Percentiles rank a stretch among this genome's conserved stretches.
Evolutionary conservation across 768 basidiomycete genomes (phyloP).

Genomic region (Mycena pura): DNA sequence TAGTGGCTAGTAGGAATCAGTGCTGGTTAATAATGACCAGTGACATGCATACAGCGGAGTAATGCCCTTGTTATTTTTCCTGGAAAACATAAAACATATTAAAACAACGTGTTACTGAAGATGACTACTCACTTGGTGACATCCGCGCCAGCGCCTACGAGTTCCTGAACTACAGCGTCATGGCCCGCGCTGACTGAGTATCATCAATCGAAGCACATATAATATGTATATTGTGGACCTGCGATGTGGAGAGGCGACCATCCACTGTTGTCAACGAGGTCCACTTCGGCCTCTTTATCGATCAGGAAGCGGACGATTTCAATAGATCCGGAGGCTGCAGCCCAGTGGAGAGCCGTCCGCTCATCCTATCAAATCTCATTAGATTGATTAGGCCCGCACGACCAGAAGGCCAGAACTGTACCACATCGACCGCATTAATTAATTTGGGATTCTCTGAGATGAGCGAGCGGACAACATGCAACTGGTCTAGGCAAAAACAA

Average conservation of each 20-base stretch:
- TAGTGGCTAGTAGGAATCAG: conserved; percentile 69
- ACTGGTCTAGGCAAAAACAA: conserved; percentile 54
- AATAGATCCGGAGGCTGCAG: conserved; percentile 73
- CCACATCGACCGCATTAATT: conserved; percentile 68
- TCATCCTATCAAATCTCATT: conserved; percentile 62
- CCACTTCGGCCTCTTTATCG: conserved; percentile 72
- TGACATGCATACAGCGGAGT: conserved; percentile 72
- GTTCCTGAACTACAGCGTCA: conserved; percentile 73
- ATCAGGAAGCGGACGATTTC: conserved; percentile 74
- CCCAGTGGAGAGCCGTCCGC: conserved; percentile 87
- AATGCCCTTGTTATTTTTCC: conserved; percentile 81
- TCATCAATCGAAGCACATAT: conserved; percentile 18
- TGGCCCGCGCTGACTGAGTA: conserved; percentile 80
- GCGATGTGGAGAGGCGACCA: conserved; percentile 87
- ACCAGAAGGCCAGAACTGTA: conserved; percentile 40
- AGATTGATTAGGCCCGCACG: not conserved
- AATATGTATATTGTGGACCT: conserved; percentile 50
- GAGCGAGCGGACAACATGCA: conserved; percentile 71
- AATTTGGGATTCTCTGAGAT: conserved; percentile 65
- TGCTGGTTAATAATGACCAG: conserved; percentile 3
- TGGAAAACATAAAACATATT: conserved; percentile 41
- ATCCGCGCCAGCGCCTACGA: conserved; percentile 84
- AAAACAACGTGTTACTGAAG: conserved; percentile 21
- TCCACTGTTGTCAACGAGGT: conserved; percentile 67
- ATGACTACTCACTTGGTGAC: conserved; percentile 57